Percentiles rank a stretch among this genome's conserved stretches.
These are phyloP conservation scores for Coccomyxa subellipsoidea DNA, from an alignment of 163 green algal genomes.

Conservation along the genomic window DNA sequence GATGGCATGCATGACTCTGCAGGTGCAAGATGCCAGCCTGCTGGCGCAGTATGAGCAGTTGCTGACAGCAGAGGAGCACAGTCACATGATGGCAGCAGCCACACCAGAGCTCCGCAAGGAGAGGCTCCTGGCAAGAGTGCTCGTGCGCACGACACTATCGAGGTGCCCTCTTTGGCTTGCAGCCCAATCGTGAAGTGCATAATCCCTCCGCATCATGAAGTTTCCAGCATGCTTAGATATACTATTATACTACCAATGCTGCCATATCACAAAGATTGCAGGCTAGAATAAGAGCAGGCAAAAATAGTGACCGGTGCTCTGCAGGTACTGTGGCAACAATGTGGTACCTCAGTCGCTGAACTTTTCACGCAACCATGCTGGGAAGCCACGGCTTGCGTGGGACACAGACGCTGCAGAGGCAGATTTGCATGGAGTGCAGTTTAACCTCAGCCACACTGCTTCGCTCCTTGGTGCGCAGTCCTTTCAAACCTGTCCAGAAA, in stretches of 20 bases:
- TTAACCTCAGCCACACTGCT: slow-evolving; percentile 67
- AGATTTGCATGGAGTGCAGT: slow-evolving; percentile 35
- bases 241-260: too few relatives aligned
- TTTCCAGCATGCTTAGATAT: too few relatives aligned
- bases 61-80: slow-evolving; percentile 36
- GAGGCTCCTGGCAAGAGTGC: slow-evolving; percentile 46
- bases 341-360: slow-evolving; percentile 7
- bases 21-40: neutral
- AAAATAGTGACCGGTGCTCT: too few relatives aligned
- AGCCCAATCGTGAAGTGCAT: neutral
- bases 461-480: slow-evolving; percentile 39
- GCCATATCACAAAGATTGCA: too few relatives aligned
- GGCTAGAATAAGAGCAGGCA: too few relatives aligned
- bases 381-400: slow-evolving; percentile 48
- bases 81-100: slow-evolving; percentile 16
- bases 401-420: neutral
- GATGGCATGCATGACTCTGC: neutral
- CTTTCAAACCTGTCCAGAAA: too few relatives aligned
- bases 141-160: slow-evolving; percentile 46
- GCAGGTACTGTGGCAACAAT: slow-evolving; percentile 19
- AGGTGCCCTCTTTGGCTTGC: slow-evolving; percentile 10
- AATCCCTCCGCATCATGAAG: too few relatives aligned
- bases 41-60: slow-evolving; percentile 24
- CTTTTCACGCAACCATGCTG: slow-evolving; percentile 43
- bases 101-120: slow-evolving; percentile 28